Base-by-base conservation (phyloP, 768 basidiomycete genomes). In the Tulasnella sp. region DNA sequence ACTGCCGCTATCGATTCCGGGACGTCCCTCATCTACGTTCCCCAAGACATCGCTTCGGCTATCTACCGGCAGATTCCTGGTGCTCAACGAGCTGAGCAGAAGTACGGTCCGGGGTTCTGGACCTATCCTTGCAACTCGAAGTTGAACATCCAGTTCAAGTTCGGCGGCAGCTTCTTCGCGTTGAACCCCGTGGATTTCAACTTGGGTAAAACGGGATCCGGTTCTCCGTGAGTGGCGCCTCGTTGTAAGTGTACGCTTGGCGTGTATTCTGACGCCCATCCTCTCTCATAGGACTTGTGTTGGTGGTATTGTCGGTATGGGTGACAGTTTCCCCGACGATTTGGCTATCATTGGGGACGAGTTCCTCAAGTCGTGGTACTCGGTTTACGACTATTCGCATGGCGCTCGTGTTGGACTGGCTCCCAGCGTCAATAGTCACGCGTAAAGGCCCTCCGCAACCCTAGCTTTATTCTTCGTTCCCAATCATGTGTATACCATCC, bases 1-100 rank as follows among this genome's bases (percentile, higher is more conserved):
- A 82, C 84, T 42, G 87, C 87, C 5, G 86, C 89, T 29, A 85
- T 91, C 76, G 91, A 91, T 79, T 89, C 90, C 0, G 90, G 91
- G 37, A 90, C 90, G 4, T 88, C 89, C 39, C 83, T 91, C 37
- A 87, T 91, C 76, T 91, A 91, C 81, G 77, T 90, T 6, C 88
- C 90, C 0, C 80, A 82, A 52, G 68, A 79, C 0, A 77, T 88
- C 39, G 88, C 86, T 6, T 70, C 80, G 3, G 78, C 81, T 8
- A 85, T 91, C 77, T 91, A 91, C 81, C 73, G 79, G 0, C 78
- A 31, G 38, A 52, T 36, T 52, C 67, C 39, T 14, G 73, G 71
- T 40, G 15, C 40, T 49, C 54, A 36, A 22, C 69, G 72, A 52
- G 34, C 64, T 11, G 34, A 68, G 8, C 36, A n/a, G 9, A 4